Evolutionary conservation across 805 yeast species (phyloP).

Genomic region (Spathaspora sp.): DNA sequence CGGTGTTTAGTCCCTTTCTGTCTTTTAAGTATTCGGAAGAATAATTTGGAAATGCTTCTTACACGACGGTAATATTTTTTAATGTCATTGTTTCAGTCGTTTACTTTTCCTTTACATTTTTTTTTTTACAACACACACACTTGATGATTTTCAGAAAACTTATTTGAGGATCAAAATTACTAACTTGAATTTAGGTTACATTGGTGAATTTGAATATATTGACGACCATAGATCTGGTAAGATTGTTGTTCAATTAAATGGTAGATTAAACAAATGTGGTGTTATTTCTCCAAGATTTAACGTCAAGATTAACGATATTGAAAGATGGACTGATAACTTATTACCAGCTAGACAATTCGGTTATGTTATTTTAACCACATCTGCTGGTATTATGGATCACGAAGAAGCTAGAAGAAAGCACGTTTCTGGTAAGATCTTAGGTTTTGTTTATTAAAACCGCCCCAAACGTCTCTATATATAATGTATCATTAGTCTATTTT

Average conservation of each 20-base stretch:
- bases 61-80: conserved; percentile 47
- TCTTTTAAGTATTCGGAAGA: conserved; percentile 98
- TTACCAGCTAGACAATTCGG: conserved; percentile 99
- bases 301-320: conserved; percentile 91
- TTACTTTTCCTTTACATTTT: conserved; percentile 65
- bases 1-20: conserved; percentile 87
- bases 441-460: conserved; percentile 79
- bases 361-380: conserved; percentile 94
- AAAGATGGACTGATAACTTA: conserved; percentile 97
- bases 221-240: conserved; percentile 99
- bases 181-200: conserved; percentile 57
- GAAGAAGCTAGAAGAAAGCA: conserved; percentile 99
- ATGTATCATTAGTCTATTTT: conserved; percentile 1
- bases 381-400: conserved; percentile 99
- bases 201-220: conserved; percentile 96
- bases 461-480: background rate
- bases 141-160: background rate
- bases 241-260: conserved; percentile 94
- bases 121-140: background rate
- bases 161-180: conserved; percentile 10
- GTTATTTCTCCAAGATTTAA: conserved; percentile 98
- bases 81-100: conserved; percentile 42
- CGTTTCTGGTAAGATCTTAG: conserved; percentile 97
- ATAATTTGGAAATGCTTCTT: conserved; percentile 59
- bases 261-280: conserved; percentile 98